phyloP scores from a whole-genome alignment of 306 rosid species.

The Purshia tridentata region DNA sequence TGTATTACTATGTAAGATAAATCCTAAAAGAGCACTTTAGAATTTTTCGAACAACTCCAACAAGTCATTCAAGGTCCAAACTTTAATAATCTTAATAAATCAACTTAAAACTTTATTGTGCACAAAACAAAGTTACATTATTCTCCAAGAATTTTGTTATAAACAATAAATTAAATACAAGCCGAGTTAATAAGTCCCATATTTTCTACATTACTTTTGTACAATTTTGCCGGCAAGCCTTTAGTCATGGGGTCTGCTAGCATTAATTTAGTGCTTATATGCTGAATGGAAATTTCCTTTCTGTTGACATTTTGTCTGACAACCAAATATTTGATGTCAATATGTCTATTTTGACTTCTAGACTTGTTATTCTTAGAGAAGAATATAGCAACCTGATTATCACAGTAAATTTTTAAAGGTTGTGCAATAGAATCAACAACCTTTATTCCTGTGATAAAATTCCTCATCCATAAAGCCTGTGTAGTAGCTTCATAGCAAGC shows the following conservation, averaged over 20 bases:
- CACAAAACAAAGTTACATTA: no score
- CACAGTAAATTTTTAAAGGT: background rate
- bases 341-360: background rate
- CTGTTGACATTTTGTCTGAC: background rate
- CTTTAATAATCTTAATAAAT: no score
- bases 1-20: no score
- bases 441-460: background rate
- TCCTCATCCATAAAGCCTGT: background rate
- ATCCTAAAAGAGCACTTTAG: no score
- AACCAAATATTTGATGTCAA: background rate
- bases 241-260: background rate
- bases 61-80: no score
- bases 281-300: background rate
- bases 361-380: background rate
- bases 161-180: no score
- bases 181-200: background rate
- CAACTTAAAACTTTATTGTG: no score
- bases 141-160: no score
- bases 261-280: background rate
- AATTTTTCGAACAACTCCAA: no score
- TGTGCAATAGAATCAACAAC: background rate
- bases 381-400: background rate
- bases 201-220: background rate
- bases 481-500: background rate
- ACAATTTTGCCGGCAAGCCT: background rate